Conservation (phyloP, 169 alveolate species). For the Theileria orientalis region DNA sequence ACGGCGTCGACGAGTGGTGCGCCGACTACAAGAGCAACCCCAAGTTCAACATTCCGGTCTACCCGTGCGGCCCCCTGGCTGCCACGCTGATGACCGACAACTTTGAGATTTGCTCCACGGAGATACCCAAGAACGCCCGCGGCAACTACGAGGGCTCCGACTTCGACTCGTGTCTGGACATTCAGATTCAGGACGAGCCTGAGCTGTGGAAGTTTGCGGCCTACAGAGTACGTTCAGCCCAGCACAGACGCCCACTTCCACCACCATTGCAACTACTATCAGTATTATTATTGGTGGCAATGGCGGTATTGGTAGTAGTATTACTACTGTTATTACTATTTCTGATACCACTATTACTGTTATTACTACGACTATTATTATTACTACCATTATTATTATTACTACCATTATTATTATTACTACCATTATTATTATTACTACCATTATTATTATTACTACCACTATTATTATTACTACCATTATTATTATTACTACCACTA, state of each 20-base stretch:
- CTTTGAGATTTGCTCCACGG: conserved; percentile 39
- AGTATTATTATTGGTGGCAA: too few species aligned
- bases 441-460: too few species aligned
- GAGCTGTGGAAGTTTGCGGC: conserved; percentile 14
- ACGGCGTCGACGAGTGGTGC: conserved; percentile 60
- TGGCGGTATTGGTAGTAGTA: not conserved
- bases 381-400: too few species aligned
- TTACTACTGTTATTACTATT: not conserved
- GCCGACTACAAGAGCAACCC: conserved; percentile 6
- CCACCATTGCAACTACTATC: too few species aligned
- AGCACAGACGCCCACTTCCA: too few species aligned
- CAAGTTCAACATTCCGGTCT: conserved; percentile 33
- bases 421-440: too few species aligned
- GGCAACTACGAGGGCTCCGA: conserved; percentile 12
- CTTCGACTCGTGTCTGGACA: conserved; percentile 10
- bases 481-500: too few species aligned
- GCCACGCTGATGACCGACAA: conserved; percentile 68
- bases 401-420: too few species aligned
- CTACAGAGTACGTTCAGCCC: not conserved
- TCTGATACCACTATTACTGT: not conserved
- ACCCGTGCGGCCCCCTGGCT: conserved; percentile 65
- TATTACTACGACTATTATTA: too few species aligned
- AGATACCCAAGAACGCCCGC: not conserved
- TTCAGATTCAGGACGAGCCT: conserved; percentile 6
- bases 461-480: too few species aligned